phyloP scores from a whole-genome alignment of 2,329 filamentous ascomycete species.

The Fusarium oxysporum region DNA sequence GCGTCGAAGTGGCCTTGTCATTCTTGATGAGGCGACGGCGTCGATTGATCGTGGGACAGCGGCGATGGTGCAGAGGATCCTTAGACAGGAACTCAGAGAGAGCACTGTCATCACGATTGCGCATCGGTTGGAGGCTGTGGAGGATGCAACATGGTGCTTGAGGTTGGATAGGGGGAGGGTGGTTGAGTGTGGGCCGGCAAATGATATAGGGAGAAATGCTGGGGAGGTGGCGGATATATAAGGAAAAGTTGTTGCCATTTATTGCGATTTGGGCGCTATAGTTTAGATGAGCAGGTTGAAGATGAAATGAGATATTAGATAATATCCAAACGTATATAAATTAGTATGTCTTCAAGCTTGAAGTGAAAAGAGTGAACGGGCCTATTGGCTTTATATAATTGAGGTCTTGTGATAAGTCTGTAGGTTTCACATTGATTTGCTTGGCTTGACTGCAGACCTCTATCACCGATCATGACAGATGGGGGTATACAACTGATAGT shows the following conservation, averaged over 20 bases:
- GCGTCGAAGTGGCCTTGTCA: slow-evolving; percentile 69
- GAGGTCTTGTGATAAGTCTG: not conserved
- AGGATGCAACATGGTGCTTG: slow-evolving; percentile 67
- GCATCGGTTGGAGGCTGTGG: slow-evolving; percentile 72
- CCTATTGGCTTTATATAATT: not conserved
- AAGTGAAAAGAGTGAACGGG: not conserved
- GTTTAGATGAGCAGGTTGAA: not conserved
- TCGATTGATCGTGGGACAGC: slow-evolving; percentile 72
- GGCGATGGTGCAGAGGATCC: slow-evolving; percentile 66
- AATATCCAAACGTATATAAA: not conserved
- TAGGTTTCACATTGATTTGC: too few species aligned
- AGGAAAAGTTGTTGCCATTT: not conserved
- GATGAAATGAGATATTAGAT: not conserved
- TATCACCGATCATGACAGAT: not conserved
- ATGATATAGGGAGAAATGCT: slow-evolving; percentile 13
- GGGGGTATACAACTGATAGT: too few species aligned
- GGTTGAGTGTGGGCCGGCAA: slow-evolving; percentile 59
- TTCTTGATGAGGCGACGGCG: slow-evolving; percentile 74
- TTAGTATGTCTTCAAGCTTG: accelerated
- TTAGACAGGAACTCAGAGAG: slow-evolving; percentile 64
- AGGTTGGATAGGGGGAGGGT: slow-evolving; percentile 64
- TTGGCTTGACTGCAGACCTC: not conserved
- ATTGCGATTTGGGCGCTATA: not conserved
- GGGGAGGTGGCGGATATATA: not conserved
- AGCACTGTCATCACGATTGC: slow-evolving; percentile 75